A percentile compares a stretch with the other conserved stretches of the same genome.
These are phyloP conservation scores for Boechera retrofracta DNA, from an alignment of 345 rosid genomes.

Conservation along the genomic window DNA sequence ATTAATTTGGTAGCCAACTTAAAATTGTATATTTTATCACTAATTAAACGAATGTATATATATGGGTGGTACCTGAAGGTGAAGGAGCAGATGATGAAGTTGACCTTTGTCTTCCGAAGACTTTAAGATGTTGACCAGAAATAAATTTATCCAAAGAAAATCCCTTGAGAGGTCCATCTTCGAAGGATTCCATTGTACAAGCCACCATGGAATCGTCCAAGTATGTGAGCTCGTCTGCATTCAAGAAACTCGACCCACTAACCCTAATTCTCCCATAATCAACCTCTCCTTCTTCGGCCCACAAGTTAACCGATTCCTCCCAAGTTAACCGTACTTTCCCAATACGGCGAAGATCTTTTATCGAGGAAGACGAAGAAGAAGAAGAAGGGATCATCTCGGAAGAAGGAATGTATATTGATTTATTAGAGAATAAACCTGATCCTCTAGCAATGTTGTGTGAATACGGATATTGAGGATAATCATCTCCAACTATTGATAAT, in stretches of 20 bases:
- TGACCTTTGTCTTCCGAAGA: conserved; percentile 82
- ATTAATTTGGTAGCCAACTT: neutral
- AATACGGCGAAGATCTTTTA: conserved; percentile 79
- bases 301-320: conserved; percentile 96
- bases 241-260: conserved; percentile 80
- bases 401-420: conserved; percentile 35
- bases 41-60: neutral
- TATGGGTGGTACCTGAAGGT: conserved; percentile 53
- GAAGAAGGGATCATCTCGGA: conserved; percentile 46
- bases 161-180: conserved; percentile 78
- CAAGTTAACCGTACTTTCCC: conserved; percentile 92
- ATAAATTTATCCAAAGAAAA: conserved; percentile 88
- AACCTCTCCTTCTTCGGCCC: conserved; percentile 94
- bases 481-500: conserved; percentile 55
- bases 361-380: conserved; percentile 46
- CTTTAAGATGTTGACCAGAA: conserved; percentile 86
- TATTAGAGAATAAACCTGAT: conserved; percentile 36
- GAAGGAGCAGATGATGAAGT: conserved; percentile 55
- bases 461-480: conserved; percentile 35
- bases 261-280: conserved; percentile 80
- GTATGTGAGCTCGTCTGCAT: conserved; percentile 84
- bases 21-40: neutral
- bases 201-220: conserved; percentile 88
- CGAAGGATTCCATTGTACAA: conserved; percentile 85
- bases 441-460: conserved; percentile 36